phyloP scores from a whole-genome alignment of 192 early-diverging fungal genomes.

The Glomus cerebriforme region DNA sequence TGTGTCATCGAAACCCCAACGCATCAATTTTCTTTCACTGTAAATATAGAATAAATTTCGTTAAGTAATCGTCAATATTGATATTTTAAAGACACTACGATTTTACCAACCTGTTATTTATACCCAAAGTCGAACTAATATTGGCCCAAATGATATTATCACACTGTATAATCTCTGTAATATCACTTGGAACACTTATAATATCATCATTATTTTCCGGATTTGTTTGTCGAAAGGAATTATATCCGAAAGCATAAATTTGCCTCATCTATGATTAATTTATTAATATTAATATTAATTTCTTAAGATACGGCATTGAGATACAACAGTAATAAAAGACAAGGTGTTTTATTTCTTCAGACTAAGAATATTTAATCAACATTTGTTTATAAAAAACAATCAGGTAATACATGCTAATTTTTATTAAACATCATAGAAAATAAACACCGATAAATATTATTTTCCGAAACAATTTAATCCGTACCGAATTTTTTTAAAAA shows the following conservation, averaged over 20 bases:
- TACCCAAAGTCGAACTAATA: slow-evolving; percentile 2
- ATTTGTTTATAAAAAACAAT: neutral
- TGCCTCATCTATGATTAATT: neutral
- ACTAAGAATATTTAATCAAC: neutral
- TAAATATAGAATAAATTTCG: neutral
- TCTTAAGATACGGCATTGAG: no score
- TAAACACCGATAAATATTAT: neutral
- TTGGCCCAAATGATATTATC: slow-evolving; percentile 29
- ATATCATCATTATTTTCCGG: slow-evolving; percentile 4
- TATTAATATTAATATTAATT: neutral
- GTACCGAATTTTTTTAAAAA: neutral
- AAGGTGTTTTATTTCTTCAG: neutral
- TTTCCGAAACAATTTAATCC: neutral
- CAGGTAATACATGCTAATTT: neutral
- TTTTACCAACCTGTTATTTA: neutral
- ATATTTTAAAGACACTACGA: neutral
- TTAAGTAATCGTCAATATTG: neutral
- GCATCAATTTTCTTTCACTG: neutral
- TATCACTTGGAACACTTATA: slow-evolving; percentile 16
- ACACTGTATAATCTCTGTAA: neutral
- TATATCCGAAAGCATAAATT: slow-evolving; percentile 21
- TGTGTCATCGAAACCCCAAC: slow-evolving; percentile 3
- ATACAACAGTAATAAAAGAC: neutral
- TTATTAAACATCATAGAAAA: neutral
- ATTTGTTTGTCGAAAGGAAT: slow-evolving; percentile 4